Evolutionary conservation across 1,139 yeast species (phyloP), one percentile per base, ranked within the genome.

Genomic region (Candida glucosophila): DNA sequence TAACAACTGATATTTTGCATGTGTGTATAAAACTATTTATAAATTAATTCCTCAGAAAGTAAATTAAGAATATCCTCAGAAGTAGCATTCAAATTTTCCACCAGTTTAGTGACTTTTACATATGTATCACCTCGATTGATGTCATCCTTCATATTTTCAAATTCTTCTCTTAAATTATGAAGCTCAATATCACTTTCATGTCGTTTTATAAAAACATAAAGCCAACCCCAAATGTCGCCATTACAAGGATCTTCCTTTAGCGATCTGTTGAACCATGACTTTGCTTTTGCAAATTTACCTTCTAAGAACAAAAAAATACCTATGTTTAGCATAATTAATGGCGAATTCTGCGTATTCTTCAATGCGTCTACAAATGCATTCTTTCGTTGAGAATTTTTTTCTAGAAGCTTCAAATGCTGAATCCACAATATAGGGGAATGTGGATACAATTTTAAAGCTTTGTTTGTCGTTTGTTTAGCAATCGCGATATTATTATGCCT

Each of bases 201-300:
- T 15, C 41, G 47, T 5, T 29, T 25, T 17, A 36, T 29, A 30
- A 49, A 74, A 22, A 66, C 61, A 42, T 68, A 72, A 26, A 66
- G 49, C 81, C 88, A 79, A 0, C 73, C 71, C 85, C 94, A 86
- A 4, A 66, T 52, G 47, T 88, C 97, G 3, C 95, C 97, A 44
- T 63, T 67, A 10, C 52, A 55, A 1, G 57, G 48, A 32, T 77
- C 75, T n/a, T 60, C 58, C 8, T 23, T 30, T 12, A 76, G 44
- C 3, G 92, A 79, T 27, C 86, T 64, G 24, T 78, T 78, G 36
- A 86, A 71, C 90, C 95, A 88, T 10, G 75, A 64, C 30, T 61
- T 58, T 0, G 94, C 86, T 37, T 77, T 77, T 2, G 67, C 52
- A 20, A 62, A 52, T 38, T 81, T 82, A 0, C 81, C 78, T 18